These are phyloP conservation scores for Fibroporia radiculosa DNA, from an alignment of 768 basidiomycete genomes.

Conservation along the genomic window DNA sequence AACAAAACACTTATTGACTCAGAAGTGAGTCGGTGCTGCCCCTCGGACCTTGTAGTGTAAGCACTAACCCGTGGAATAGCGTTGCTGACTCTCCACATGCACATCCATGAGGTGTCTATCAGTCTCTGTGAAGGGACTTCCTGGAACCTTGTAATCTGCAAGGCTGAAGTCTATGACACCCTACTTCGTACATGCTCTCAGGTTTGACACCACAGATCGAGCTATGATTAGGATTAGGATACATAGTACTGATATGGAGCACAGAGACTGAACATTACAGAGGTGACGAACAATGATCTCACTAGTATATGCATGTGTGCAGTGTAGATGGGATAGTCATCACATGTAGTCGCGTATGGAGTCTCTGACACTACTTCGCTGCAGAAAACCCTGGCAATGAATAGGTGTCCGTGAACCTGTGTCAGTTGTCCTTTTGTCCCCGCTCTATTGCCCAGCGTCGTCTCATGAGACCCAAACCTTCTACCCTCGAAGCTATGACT, in stretches of 20 bases:
- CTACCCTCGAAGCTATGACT: slow-evolving; percentile 52
- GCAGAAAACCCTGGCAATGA: no score
- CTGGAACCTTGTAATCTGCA: no score
- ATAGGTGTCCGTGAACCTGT: no score
- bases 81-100: no score
- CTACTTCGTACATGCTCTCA: background rate
- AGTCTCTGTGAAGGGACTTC: no score
- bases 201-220: slow-evolving; percentile 5
- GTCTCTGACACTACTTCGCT: background rate
- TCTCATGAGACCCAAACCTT: slow-evolving; percentile 64
- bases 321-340: no score
- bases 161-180: no score
- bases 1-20: background rate
- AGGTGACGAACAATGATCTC: no score
- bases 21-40: background rate
- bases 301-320: no score
- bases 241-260: background rate
- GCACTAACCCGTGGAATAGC: no score
- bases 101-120: no score
- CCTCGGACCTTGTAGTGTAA: background rate
- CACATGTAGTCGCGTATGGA: slow-evolving; percentile 4
- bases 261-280: background rate
- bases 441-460: slow-evolving; percentile 56
- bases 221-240: background rate
- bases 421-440: slow-evolving; percentile 1